These are phyloP conservation scores for Teratosphaeria nubilosa DNA, from an alignment of 2,329 filamentous ascomycete species.

Conservation along the genomic window DNA sequence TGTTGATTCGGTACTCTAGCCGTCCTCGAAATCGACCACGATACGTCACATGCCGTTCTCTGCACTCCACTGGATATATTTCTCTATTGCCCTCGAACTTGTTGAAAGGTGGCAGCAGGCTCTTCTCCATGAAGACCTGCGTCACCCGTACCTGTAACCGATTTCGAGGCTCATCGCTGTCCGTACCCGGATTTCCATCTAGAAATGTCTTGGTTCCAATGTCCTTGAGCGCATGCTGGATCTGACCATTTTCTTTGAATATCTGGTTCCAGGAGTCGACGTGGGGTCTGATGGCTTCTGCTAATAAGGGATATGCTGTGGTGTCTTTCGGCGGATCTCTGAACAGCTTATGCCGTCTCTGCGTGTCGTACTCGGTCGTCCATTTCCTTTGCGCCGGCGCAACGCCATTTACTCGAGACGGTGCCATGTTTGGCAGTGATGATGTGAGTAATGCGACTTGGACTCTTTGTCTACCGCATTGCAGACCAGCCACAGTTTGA, in stretches of 20 bases:
- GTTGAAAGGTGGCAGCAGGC: constrained; percentile 68
- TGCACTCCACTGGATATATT: constrained; percentile 83
- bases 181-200: constrained; percentile 55
- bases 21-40: constrained; percentile 74
- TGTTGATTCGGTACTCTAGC: constrained; percentile 78
- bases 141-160: constrained; percentile 67
- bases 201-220: constrained; percentile 84
- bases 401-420: constrained; percentile 12
- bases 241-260: constrained; percentile 61
- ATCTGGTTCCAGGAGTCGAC: constrained; percentile 92
- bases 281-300: constrained; percentile 79
- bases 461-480: background rate
- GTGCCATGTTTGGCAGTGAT: constrained; percentile 19
- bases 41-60: constrained; percentile 88
- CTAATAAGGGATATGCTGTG: constrained; percentile 77
- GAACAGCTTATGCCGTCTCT: constrained; percentile 81
- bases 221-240: constrained; percentile 70
- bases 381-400: constrained; percentile 58
- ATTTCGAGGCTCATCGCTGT: constrained; percentile 51
- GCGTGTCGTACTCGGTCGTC: constrained; percentile 76
- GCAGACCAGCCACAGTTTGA: background rate
- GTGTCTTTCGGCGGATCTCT: constrained; percentile 76
- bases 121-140: constrained; percentile 73
- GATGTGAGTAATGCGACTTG: background rate
- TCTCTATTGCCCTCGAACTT: constrained; percentile 76